Percentiles rank a stretch among this genome's conserved stretches.
These are phyloP conservation scores for Omphalea diandra DNA, from an alignment of 441 rosid species.

Conservation along the genomic window DNA sequence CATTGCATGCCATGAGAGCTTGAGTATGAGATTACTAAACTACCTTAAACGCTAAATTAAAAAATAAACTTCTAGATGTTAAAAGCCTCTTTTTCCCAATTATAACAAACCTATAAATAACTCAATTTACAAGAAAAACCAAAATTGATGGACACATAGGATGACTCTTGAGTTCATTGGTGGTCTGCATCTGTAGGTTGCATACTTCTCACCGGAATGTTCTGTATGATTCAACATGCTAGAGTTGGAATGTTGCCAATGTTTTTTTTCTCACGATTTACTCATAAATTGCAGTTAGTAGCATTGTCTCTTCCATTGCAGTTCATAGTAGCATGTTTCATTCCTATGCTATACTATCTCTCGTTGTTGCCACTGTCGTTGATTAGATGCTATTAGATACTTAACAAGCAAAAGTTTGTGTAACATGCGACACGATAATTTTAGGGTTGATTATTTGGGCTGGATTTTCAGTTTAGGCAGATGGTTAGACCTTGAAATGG, in stretches of 20 bases:
- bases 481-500: no score
- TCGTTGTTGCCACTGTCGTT: not conserved
- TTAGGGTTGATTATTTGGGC: no score
- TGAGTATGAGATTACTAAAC: no score
- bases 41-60: no score
- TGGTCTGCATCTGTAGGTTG: not conserved
- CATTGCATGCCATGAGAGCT: not conserved
- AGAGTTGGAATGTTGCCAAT: not conserved
- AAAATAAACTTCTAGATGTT: no score
- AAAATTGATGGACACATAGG: not conserved
- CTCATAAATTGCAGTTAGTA: no score
- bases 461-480: no score
- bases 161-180: no score
- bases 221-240: not conserved
- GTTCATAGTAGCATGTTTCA: not conserved
- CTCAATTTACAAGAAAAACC: not conserved
- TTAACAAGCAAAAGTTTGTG: not conserved
- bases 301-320: no score
- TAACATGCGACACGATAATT: no score
- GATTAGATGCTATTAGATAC: not conserved
- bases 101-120: no score
- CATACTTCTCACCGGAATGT: not conserved
- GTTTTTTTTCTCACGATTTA: not conserved
- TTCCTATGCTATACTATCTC: not conserved
- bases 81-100: no score